Conservation (phyloP, 371 early-diverging fungal species). For the Mortierella sp. region DNA sequence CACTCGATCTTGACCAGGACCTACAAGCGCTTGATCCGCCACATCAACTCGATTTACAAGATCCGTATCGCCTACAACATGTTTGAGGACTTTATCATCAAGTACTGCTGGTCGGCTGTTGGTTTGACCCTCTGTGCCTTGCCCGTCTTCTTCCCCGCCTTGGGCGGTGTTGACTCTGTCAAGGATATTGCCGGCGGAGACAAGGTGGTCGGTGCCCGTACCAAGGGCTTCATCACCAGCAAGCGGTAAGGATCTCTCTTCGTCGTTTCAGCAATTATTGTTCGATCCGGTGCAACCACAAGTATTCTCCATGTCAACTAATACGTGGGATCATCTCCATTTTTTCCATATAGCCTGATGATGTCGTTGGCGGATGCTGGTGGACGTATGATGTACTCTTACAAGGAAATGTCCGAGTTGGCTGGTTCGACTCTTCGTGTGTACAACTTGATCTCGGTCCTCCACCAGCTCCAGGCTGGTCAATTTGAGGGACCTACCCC, state of each 20-base stretch:
- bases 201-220: constrained; percentile 73
- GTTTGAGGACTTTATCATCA: constrained; percentile 94
- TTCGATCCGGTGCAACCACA: no score
- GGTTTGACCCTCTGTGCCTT: constrained; percentile 82
- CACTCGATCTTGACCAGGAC: constrained; percentile 78
- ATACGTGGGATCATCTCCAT: neutral
- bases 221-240: constrained; percentile 92
- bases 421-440: constrained; percentile 91
- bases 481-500: constrained; percentile 59
- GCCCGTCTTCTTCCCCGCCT: constrained; percentile 85
- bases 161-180: constrained; percentile 57
- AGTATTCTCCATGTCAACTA: neutral
- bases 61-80: constrained; percentile 87
- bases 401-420: constrained; percentile 88
- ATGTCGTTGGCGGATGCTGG: constrained; percentile 91
- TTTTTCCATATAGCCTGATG: constrained; percentile 66
- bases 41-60: constrained; percentile 85
- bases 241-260: constrained; percentile 67
- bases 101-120: constrained; percentile 81
- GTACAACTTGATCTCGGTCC: constrained; percentile 78
- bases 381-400: constrained; percentile 92
- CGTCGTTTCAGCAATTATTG: neutral
- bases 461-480: constrained; percentile 69
- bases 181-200: constrained; percentile 56
- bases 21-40: constrained; percentile 78